phyloP scores from a whole-genome alignment of 2,329 filamentous ascomycete genomes.

The Fusarium papillatum region DNA sequence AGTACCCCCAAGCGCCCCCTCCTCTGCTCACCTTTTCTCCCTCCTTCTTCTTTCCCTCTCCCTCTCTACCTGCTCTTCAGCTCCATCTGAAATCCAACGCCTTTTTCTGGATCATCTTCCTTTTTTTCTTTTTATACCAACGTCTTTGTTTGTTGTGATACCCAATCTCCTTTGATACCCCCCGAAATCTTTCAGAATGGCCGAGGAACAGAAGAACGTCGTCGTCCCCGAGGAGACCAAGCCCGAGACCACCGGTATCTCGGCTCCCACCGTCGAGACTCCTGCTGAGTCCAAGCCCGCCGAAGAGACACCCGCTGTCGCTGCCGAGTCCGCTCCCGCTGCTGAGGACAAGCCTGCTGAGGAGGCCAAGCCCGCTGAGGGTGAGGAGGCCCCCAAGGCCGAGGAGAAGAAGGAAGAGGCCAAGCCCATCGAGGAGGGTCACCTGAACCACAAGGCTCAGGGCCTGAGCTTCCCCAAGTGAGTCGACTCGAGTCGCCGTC shows the following conservation, averaged over 20 bases:
- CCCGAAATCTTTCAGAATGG: constrained; percentile 71
- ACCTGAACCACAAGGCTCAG: constrained; percentile 90
- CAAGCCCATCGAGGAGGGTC: constrained; percentile 85
- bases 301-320: constrained; percentile 52
- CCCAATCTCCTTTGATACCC: constrained; percentile 58
- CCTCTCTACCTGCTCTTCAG: constrained; percentile 50
- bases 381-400: constrained; percentile 55
- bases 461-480: constrained; percentile 89
- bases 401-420: constrained; percentile 66
- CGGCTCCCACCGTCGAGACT: constrained; percentile 50
- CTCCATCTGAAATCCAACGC: constrained; percentile 48
- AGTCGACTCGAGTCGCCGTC: constrained; percentile 78
- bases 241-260: constrained; percentile 52
- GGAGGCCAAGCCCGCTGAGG: constrained; percentile 58
- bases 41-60: constrained; percentile 50
- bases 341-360: constrained; percentile 58
- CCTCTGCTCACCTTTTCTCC: constrained; percentile 33
- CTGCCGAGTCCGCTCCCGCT: constrained; percentile 50
- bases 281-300: constrained; percentile 53
- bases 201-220: constrained; percentile 79
- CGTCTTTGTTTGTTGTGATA: constrained; percentile 66
- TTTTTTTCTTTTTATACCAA: constrained; percentile 55
- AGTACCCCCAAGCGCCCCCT: constrained; percentile 56
- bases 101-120: constrained; percentile 52
- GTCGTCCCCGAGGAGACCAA: constrained; percentile 69